phyloP scores from a whole-genome alignment of 257 asterid species.

The Capsicum pubescens region DNA sequence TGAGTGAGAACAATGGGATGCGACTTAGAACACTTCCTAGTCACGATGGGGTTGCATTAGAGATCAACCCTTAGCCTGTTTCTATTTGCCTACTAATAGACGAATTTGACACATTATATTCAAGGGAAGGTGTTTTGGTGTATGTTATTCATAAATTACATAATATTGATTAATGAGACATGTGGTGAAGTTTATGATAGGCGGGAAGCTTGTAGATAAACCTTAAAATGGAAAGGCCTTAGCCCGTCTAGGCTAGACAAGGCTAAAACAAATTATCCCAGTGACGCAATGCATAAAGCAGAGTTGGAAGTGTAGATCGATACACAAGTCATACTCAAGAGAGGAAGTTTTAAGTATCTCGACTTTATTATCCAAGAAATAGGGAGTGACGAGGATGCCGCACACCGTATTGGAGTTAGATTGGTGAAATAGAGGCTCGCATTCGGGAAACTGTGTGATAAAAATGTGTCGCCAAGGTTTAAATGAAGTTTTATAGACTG shows the following conservation, averaged over 20 bases:
- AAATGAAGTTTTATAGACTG: background rate
- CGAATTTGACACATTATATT: background rate
- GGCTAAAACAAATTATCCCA: background rate
- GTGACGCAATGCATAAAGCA: background rate
- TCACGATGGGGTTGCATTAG: background rate
- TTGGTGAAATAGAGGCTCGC: background rate
- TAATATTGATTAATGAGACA: background rate
- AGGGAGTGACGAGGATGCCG: background rate
- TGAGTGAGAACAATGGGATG: background rate
- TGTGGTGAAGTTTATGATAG: background rate
- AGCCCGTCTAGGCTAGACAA: background rate
- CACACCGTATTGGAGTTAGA: background rate
- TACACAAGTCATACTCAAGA: background rate
- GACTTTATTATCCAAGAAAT: background rate
- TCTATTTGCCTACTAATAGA: background rate
- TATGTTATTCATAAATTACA: background rate
- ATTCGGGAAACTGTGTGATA: background rate
- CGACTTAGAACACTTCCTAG: background rate
- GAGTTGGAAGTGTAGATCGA: background rate
- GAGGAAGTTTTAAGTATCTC: background rate
- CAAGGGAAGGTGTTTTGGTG: background rate
- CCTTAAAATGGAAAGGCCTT: background rate
- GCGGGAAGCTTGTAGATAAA: background rate
- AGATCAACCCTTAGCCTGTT: background rate
- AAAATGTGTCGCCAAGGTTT: background rate